phyloP scores from a whole-genome alignment of 1,284 basidiomycete genomes.

The Takashimella tepidaria region DNA sequence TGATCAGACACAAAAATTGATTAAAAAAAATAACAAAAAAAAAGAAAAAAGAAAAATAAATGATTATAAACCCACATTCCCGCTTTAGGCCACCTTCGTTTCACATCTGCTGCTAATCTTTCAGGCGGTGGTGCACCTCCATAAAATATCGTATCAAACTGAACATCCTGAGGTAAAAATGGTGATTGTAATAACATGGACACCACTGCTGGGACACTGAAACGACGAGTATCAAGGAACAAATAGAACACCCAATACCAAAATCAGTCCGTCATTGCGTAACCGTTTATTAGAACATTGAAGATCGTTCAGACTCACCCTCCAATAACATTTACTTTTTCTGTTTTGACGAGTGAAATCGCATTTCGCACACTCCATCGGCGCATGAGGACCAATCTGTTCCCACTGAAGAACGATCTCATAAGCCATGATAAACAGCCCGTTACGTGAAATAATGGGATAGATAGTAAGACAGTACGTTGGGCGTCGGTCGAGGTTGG shows the following conservation, averaged over 20 bases:
- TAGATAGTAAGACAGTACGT: conserved; percentile 31
- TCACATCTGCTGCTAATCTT: conserved; percentile 29
- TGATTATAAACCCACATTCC: too few relatives aligned
- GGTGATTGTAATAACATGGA: conserved; percentile 32
- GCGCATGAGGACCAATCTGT: conserved; percentile 34
- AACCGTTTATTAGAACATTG: too few relatives aligned
- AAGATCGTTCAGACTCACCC: conserved; percentile 26
- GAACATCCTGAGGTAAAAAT: conserved; percentile 21
- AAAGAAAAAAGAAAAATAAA: too few relatives aligned
- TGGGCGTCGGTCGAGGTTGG: conserved; percentile 27
- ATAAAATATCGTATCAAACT: conserved; percentile 36
- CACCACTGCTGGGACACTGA: conserved; percentile 40
- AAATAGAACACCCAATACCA: conserved; percentile 3
- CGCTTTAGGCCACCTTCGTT: conserved; percentile 28
- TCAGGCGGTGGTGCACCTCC: conserved; percentile 42
- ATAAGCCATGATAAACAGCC: conserved; percentile 40
- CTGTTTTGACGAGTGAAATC: conserved; percentile 24
- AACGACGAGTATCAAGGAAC: background rate
- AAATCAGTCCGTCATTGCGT: too few relatives aligned
- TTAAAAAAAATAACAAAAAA: too few relatives aligned
- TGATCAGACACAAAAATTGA: too few relatives aligned
- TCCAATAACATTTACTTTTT: conserved; percentile 34
- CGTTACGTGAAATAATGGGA: conserved; percentile 45
- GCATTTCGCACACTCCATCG: conserved; percentile 35
- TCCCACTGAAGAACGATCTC: conserved; percentile 33